These are phyloP conservation scores for Entelexis sorbosivorans DNA, from an alignment of 1,139 yeast genomes.

Conservation along the genomic window DNA sequence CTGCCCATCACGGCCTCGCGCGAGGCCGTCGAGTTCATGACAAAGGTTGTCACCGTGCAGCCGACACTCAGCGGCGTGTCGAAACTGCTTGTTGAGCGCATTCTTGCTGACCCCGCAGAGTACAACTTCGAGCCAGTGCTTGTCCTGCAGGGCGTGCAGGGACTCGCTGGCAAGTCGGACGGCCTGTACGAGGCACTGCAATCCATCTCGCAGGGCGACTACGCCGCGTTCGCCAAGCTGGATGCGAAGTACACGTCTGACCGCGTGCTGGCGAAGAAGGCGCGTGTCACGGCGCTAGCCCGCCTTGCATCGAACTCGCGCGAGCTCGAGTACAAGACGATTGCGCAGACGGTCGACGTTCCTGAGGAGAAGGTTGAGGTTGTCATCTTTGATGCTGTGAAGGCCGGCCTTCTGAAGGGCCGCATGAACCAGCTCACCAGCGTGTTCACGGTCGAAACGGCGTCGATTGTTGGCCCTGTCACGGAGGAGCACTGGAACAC, in stretches of 20 bases:
- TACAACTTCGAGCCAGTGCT: constrained; percentile 30
- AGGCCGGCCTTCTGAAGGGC: constrained; percentile 37
- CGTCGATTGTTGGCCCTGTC: constrained; percentile 32
- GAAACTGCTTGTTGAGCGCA: constrained; percentile 26
- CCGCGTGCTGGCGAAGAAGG: constrained; percentile 25
- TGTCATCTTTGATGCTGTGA: constrained; percentile 36
- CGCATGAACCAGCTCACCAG: constrained; percentile 35
- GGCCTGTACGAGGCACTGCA: constrained; percentile 28
- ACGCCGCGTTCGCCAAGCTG: constrained; percentile 23
- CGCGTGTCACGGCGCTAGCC: constrained; percentile 22
- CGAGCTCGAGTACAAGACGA: constrained; percentile 29
- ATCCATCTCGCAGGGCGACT: constrained; percentile 31
- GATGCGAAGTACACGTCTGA: constrained; percentile 20
- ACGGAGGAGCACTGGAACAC: constrained; percentile 34
- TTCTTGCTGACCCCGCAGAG: constrained; percentile 25
- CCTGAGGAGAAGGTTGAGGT: constrained; percentile 32
- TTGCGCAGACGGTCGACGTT: constrained; percentile 30
- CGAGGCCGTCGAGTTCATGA: constrained; percentile 27
- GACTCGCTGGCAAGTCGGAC: constrained; percentile 21
- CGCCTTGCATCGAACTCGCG: constrained; percentile 21
- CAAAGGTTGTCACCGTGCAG: constrained; percentile 26
- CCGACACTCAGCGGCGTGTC: constrained; percentile 23
- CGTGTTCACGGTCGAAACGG: constrained; percentile 33
- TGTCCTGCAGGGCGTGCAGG: constrained; percentile 30
- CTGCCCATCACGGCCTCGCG: constrained; percentile 24